Base-by-base conservation (phyloP, 2,329 filamentous ascomycete genomes). In the Lomentospora prolificans region DNA sequence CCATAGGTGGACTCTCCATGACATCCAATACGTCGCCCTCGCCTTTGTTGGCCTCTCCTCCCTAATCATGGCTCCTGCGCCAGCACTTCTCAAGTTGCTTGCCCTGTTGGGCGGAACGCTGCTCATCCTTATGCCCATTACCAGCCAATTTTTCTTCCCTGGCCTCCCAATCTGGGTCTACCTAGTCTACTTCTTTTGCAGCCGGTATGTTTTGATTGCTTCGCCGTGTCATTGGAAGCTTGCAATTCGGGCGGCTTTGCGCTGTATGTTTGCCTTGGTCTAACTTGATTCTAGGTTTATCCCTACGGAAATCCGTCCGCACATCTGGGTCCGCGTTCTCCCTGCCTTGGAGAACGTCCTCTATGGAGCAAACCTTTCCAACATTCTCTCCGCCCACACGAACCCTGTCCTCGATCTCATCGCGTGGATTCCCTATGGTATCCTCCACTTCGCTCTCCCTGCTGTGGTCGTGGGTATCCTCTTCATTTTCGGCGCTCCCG, bases 271-370 rank as follows among this genome's bases (percentile, higher is more conserved):
- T 36, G 51, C 10, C n/a, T 19, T 4, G 9, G 17, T 22, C 51
- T 4, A 25, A n/a, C 25, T 17, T 41, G 31, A 50, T 9, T 57
- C 9, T 65, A 95, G 90, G 66, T 96, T 95, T 73, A 91, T 96
- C 63, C 87, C 90, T 36, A 81, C 84, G 62, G 87, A 92, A 66
- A 94, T 90, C 74, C 85, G 92, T 62, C 91, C 91, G 58, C 87
- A 90, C 60, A 96, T 96, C 64, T 96, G 90, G 89, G 92, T 96
- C 61, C 90, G 91, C 65, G 90, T 97, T 27, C 80, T 97, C 33
- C 92, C 92, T 3, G 90, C 92, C 17, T 81, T 97, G 60, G 92
- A 97, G 73, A 96, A 97, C 70, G 94, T 97, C 60, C 79, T 97
- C 31, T 97, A 96, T 67, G 92, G 92, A 63, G 90, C 91, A 60